These are phyloP conservation scores for Atkinsonella texensis DNA, from an alignment of 2,329 filamentous ascomycete species.

Conservation along the genomic window DNA sequence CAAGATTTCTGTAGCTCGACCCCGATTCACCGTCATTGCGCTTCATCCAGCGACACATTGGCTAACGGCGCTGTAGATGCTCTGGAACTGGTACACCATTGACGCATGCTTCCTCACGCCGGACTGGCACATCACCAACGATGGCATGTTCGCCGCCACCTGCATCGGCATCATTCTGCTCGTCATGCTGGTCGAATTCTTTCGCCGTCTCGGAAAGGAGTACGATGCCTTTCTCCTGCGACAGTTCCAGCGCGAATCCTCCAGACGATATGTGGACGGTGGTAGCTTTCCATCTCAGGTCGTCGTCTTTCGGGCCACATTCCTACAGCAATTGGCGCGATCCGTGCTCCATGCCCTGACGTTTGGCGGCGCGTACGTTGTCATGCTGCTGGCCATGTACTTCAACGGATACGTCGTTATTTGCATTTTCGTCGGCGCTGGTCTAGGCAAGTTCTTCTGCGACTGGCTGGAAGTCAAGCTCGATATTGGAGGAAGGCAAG, in stretches of 20 bases:
- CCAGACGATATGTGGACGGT: slow-evolving; percentile 12
- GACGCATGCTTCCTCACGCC: slow-evolving; percentile 59
- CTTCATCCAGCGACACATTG: slow-evolving; percentile 1
- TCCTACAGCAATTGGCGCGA: slow-evolving; percentile 52
- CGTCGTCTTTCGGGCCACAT: slow-evolving; percentile 38
- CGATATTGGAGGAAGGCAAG: slow-evolving; percentile 17
- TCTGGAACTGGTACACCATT: slow-evolving; percentile 68
- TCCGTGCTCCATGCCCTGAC: slow-evolving; percentile 56
- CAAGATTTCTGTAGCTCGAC: slow-evolving; percentile 19
- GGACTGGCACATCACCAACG: slow-evolving; percentile 60
- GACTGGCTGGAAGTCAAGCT: slow-evolving; percentile 38
- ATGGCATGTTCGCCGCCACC: slow-evolving; percentile 63
- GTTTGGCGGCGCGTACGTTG: slow-evolving; percentile 63
- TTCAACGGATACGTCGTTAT: slow-evolving; percentile 66
- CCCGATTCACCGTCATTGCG: neutral
- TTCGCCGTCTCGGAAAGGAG: slow-evolving; percentile 58
- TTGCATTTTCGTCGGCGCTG: slow-evolving; percentile 51
- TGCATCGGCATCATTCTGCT: slow-evolving; percentile 67
- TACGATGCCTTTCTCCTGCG: slow-evolving; percentile 56
- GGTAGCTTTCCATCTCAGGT: slow-evolving; percentile 12
- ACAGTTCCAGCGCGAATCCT: slow-evolving; percentile 26
- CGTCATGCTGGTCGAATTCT: slow-evolving; percentile 56
- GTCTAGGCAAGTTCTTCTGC: slow-evolving; percentile 40
- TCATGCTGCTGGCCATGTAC: slow-evolving; percentile 58
- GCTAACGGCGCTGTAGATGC: slow-evolving; percentile 41